phyloP scores from a whole-genome alignment of 1,139 yeast genomes.

The Yamadazyma dushanensis region DNA sequence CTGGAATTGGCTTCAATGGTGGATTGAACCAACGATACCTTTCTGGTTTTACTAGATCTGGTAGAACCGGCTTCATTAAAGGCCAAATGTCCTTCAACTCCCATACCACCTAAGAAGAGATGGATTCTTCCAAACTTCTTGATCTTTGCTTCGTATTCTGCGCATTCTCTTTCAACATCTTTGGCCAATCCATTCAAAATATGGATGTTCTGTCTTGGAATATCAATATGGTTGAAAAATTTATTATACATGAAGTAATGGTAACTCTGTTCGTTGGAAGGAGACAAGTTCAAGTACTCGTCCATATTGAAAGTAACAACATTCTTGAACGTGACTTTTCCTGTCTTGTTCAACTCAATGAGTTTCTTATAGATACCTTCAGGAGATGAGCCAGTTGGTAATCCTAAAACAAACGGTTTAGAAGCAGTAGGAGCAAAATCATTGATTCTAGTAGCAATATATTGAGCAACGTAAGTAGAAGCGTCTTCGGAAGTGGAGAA shows the following conservation, averaged over 20 bases:
- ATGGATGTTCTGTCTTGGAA: conserved; percentile 54
- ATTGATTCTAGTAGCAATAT: conserved; percentile 47
- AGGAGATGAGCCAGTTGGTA: conserved; percentile 69
- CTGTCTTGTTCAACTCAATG: conserved; percentile 46
- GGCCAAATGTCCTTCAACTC: conserved; percentile 67
- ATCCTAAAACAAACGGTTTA: conserved; percentile 58
- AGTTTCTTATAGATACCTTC: conserved; percentile 55
- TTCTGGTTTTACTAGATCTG: conserved; percentile 48
- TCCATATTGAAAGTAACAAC: conserved; percentile 68
- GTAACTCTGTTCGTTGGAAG: conserved; percentile 53
- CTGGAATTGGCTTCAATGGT: conserved; percentile 60
- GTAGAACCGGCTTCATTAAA: conserved; percentile 61
- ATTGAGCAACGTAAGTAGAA: conserved; percentile 49
- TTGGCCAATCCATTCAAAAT: conserved; percentile 55
- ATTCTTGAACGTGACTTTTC: conserved; percentile 49
- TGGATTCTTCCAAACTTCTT: conserved; percentile 52
- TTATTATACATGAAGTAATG: conserved; percentile 62
- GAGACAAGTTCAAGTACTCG: conserved; percentile 54
- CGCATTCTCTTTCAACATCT: conserved; percentile 50
- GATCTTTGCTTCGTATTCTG: conserved; percentile 51
- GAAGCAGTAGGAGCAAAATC: conserved; percentile 46
- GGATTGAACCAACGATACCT: conserved; percentile 49
- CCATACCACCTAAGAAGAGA: conserved; percentile 62
- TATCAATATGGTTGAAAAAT: conserved; percentile 59
- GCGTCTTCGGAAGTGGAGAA: conserved; percentile 45